phyloP scores from a whole-genome alignment of 2,329 filamentous ascomycete genomes.

The Zymoseptoria crescenta region DNA sequence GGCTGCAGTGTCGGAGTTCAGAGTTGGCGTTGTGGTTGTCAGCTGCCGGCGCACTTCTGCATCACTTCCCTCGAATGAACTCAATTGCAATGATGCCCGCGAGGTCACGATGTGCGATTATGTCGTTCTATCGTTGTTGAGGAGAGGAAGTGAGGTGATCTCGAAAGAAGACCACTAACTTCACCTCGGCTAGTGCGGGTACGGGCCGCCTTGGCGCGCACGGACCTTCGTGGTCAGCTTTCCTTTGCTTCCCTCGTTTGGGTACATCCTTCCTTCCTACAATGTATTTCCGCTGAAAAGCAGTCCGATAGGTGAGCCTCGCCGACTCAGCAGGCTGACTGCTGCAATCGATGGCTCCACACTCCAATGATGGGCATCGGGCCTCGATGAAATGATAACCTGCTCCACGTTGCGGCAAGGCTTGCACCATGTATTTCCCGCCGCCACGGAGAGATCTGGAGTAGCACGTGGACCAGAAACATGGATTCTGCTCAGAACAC shows the following conservation, averaged over 20 bases:
- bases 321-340: neutral
- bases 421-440: neutral
- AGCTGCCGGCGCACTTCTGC: too few species aligned
- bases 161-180: neutral
- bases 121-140: neutral
- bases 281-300: neutral
- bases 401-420: neutral
- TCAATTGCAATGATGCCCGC: neutral
- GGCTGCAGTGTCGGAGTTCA: neutral
- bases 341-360: neutral
- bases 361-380: neutral
- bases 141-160: too few species aligned
- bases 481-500: neutral
- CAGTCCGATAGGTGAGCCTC: neutral
- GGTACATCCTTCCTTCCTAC: neutral
- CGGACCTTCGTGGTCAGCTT: neutral
- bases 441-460: neutral
- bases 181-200: neutral
- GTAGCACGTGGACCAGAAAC: neutral
- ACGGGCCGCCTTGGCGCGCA: neutral
- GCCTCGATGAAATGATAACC: neutral
- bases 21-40: neutral
- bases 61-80: neutral
- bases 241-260: neutral
- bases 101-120: neutral